Base-by-base conservation (phyloP, 345 rosid genomes). In the Lenwebbia sp. region DNA sequence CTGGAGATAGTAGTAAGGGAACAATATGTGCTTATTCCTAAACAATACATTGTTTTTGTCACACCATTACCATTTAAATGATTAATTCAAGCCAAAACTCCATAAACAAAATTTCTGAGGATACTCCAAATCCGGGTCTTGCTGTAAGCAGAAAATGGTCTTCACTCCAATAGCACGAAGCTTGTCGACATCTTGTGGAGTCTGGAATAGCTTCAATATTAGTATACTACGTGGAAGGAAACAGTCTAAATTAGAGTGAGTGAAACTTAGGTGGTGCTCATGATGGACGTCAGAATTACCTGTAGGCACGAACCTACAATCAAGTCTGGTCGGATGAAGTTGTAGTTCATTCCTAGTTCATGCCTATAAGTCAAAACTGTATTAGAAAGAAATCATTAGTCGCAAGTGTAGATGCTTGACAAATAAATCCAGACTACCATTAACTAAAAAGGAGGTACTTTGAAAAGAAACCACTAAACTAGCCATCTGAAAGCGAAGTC, bases 261-360 rank as follows among this genome's bases (percentile, higher is more conserved):
- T 1, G 0, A 13, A 83, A 56, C 70, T 75, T 55, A 25, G 37
- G 37, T 23, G 13, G 50, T 23, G 22, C 6, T 41, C 19, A 15
- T 55, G 60, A 84, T 44, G 40, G 54, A 50, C 28, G 86, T n/a
- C 50, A 62, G 10, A 22, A 85, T 88, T 85, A 95, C 99, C 99
- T 96, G 99, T 84, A 97, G 91, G 90, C 99, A 97, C 2, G 99
- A 97, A 51, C 99, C 99, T n/a, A 94, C 97, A 88, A 97, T 94
- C 89, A 97, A 88, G 91, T 97, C 99, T 13, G 97, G 97, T 89
- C 88, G 91, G 85, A 97, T 91, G 88, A 97, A 97, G 92, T 89
- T 91, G 91, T 94, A 97, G 89, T 94, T 96, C 96, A 97, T 97
- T 87, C 99, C 99, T 62, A 97, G 86, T 78, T 97, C 99, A 86